phyloP scores from a whole-genome alignment of 306 rosid species.

The Sicyos baderoa region DNA sequence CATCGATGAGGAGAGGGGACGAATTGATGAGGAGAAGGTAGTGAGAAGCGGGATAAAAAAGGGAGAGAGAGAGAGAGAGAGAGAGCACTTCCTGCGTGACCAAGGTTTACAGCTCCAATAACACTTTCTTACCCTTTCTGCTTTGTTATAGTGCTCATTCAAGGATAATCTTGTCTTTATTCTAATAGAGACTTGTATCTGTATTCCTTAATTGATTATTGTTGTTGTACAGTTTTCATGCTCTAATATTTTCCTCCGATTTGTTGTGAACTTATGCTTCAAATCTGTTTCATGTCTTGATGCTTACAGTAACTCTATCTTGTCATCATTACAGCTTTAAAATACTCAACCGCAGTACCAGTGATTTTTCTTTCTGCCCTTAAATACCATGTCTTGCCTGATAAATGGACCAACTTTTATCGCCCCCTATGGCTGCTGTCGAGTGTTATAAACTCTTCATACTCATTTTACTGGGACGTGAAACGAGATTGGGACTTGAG shows the following conservation, averaged over 20 bases:
- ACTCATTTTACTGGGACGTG: conserved; percentile 99
- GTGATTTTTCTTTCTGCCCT: conserved; percentile 92
- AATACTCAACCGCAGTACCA: conserved; percentile 91
- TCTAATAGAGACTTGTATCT: not conserved
- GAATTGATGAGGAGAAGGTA: too few relatives aligned
- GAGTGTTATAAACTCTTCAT: conserved; percentile 71
- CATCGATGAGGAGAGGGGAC: too few relatives aligned
- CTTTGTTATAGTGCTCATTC: not conserved
- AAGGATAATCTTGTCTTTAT: not conserved
- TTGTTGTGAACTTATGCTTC: not conserved
- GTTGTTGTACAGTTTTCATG: not conserved
- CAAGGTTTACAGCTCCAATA: too few relatives aligned
- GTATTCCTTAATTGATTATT: not conserved
- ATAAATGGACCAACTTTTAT: conserved; percentile 73
- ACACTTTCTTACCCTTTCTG: not conserved
- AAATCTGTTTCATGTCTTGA: conserved; percentile 14
- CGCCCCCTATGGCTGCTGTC: conserved; percentile 98
- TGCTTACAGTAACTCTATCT: conserved; percentile 26
- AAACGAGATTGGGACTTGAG: conserved; percentile 96
- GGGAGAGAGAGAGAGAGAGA: too few relatives aligned
- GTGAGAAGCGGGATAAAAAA: too few relatives aligned
- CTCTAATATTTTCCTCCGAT: not conserved
- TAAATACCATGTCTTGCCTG: conserved; percentile 80
- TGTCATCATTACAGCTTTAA: conserved; percentile 71
- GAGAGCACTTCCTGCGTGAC: too few relatives aligned